Percentiles rank a stretch among this genome's conserved stretches.
Conservation (phyloP, 192 early-diverging fungal species). For the Mortierella antarctica region DNA sequence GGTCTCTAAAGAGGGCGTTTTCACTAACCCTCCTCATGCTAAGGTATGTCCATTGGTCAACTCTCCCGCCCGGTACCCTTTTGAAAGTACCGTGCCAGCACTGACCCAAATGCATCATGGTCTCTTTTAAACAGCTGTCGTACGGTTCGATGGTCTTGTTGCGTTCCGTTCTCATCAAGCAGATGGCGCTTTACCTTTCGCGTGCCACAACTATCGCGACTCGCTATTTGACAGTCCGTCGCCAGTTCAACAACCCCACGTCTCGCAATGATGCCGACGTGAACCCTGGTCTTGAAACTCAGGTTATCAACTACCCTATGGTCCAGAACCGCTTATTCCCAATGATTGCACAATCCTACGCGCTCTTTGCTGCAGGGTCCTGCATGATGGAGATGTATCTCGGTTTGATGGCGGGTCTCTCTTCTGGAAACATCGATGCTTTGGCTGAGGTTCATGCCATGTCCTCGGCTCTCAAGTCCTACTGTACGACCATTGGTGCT, state of each 20-base stretch:
- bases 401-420: constrained; percentile 69
- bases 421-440: constrained; percentile 49
- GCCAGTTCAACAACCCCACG: constrained; percentile 58
- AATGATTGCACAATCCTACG: constrained; percentile 66
- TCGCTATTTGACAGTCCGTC: constrained; percentile 61
- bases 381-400: constrained; percentile 55
- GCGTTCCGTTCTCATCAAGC: constrained; percentile 67
- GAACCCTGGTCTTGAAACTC: constrained; percentile 61
- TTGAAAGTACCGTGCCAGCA: too few species aligned
- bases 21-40: constrained; percentile 66
- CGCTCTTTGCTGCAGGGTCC: constrained; percentile 50
- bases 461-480: constrained; percentile 78
- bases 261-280: constrained; percentile 57
- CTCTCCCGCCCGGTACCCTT: too few species aligned
- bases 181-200: constrained; percentile 55
- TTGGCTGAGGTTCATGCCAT: constrained; percentile 82
- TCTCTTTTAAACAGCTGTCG: constrained; percentile 50
- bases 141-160: constrained; percentile 76
- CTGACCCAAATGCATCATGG: too few species aligned
- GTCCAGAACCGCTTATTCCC: constrained; percentile 64
- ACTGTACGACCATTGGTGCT: constrained; percentile 74
- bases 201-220: constrained; percentile 62
- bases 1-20: constrained; percentile 65
- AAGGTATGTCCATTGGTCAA: constrained; percentile 16
- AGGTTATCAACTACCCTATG: constrained; percentile 63